Conservation (phyloP, 495 filamentous ascomycete genomes). For the Penicillium steckii region DNA sequence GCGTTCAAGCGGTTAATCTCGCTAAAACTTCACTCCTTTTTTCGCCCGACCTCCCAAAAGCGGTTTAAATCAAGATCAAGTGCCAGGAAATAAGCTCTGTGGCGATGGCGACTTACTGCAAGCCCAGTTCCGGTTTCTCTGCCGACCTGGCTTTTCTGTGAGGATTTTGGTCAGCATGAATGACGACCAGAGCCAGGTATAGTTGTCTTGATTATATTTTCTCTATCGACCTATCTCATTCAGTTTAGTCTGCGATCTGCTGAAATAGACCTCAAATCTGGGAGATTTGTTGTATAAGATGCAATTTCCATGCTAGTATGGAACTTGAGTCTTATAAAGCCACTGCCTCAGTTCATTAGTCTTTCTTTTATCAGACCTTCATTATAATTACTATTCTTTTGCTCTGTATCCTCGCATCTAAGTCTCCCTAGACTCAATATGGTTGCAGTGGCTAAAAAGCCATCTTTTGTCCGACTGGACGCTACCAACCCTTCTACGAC, state of each 20-base stretch:
- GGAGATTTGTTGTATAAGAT: no score
- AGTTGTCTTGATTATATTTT: not conserved
- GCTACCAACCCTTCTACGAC: conserved; percentile 9
- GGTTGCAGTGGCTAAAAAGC: not conserved
- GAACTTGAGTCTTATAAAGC: no score
- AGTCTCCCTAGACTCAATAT: not conserved
- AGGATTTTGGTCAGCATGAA: not conserved
- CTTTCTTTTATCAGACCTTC: no score
- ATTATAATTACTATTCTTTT: not conserved
- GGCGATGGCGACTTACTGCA: not conserved
- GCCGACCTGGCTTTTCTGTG: not conserved
- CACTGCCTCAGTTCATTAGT: no score
- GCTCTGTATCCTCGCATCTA: not conserved
- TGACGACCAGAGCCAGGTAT: not conserved
- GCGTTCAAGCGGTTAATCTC: not conserved
- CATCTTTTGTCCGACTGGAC: conserved; percentile 10
- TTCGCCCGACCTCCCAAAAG: not conserved
- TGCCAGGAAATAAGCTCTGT: not conserved
- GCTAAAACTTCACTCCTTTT: not conserved
- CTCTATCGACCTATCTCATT: conserved; percentile 9
- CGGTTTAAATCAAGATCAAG: not conserved
- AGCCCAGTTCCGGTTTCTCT: not conserved
- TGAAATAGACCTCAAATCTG: no score
- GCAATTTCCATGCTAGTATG: no score
- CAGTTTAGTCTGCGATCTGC: no score